Base-by-base conservation (phyloP, 768 basidiomycete species). In the Mycena galericulata region DNA sequence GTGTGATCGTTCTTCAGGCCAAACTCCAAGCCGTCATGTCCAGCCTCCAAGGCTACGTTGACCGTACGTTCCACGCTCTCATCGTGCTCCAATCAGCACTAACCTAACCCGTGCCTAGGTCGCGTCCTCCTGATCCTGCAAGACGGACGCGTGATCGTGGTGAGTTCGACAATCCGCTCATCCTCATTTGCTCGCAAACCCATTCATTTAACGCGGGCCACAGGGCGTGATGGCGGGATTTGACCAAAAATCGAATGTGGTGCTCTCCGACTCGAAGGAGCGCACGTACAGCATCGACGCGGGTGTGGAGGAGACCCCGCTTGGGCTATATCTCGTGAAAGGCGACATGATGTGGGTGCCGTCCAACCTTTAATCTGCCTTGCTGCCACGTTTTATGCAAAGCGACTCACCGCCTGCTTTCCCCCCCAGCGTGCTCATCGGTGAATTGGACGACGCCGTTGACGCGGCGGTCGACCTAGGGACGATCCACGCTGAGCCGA, bases 281-380 rank as follows among this genome's bases (percentile, higher is more conserved):
- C 90, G 97, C 73, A 90, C 98, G 36, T 99, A 94, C 79, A 94
- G 92, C 75, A 80, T 88, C 59, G 98, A 99, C 18, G 94, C 94
- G 74, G 93, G 93, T 43, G 96, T 98, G 29, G 95, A 98, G 80
- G 96, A 98, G 84, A 90, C 96, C 12, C 93, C 95, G 0, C 85
- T 99, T 27, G 98, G 98, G 0, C 85, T 99, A 49, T 99, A 99
- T 80, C 90, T 99, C 75, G 96, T 99, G 77, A 96, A 98, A 75
- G 98, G 98, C 3, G 98, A 99, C 78, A 96, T 96, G 87, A 96
- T 97, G 98, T 98, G 75, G 79, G 95, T 89, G 46, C 50, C n/a
- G n/a, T n/a, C n/a, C n/a, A n/a, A n/a, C n/a, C n/a, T n/a, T n/a
- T 24, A 54, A 32, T 18, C 24, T 46, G 32, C 49, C 43, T n/a